These are phyloP conservation scores for Nemania abortiva DNA, from an alignment of 2,329 filamentous ascomycete species.

Conservation along the genomic window DNA sequence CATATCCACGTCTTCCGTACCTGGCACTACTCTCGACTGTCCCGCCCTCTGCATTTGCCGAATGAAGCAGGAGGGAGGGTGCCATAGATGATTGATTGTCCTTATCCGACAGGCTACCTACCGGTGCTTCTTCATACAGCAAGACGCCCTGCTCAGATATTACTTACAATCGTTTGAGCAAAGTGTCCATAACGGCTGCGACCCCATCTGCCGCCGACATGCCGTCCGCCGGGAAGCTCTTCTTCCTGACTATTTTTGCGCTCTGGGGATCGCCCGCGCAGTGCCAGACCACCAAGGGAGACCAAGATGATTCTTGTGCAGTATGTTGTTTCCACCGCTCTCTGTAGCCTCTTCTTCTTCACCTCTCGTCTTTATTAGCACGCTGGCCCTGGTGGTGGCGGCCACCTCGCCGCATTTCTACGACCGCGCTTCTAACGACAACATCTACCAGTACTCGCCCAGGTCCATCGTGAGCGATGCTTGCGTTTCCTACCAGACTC, in stretches of 20 bases:
- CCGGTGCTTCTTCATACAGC: slow-evolving; percentile 26
- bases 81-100: slow-evolving; percentile 8
- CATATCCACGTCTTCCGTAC: background rate
- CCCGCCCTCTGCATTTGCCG: slow-evolving; percentile 34
- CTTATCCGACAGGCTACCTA: slow-evolving; percentile 8
- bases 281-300: slow-evolving; percentile 56
- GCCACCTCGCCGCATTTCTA: slow-evolving; percentile 40
- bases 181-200: slow-evolving; percentile 37
- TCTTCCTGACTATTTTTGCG: slow-evolving; percentile 68
- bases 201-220: slow-evolving; percentile 53
- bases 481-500: slow-evolving; percentile 91
- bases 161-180: slow-evolving; percentile 22
- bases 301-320: slow-evolving; percentile 63
- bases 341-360: slow-evolving; percentile 42
- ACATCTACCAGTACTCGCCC: slow-evolving; percentile 78
- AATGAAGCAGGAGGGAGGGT: slow-evolving; percentile 41
- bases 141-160: slow-evolving; percentile 10
- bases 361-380: slow-evolving; percentile 30
- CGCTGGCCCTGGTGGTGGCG: slow-evolving; percentile 43
- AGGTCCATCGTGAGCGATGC: slow-evolving; percentile 92
- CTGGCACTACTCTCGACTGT: slow-evolving; percentile 9
- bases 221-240: slow-evolving; percentile 66
- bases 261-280: slow-evolving; percentile 64
- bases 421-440: slow-evolving; percentile 56
- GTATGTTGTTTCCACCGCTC: slow-evolving; percentile 58